phyloP scores from a whole-genome alignment of 306 rosid species.

The Cyamopsis tetragonoloba region DNA sequence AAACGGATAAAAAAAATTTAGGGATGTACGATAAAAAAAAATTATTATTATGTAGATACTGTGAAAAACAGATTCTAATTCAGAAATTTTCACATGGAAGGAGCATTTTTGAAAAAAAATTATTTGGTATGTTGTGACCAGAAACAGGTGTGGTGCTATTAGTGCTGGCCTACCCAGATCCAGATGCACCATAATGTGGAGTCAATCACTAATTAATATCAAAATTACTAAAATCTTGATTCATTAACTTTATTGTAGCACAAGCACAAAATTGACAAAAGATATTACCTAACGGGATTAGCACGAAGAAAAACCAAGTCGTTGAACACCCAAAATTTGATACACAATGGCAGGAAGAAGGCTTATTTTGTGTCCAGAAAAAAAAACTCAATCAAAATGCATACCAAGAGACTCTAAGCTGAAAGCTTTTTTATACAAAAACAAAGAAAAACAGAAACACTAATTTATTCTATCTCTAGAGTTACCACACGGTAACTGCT shows the following conservation, averaged over 20 bases:
- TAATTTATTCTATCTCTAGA: slow-evolving; percentile 20
- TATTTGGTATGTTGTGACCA: too few relatives aligned
- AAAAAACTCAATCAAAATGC: slow-evolving; percentile 20
- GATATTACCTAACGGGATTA: neutral
- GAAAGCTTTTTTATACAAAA: slow-evolving; percentile 12
- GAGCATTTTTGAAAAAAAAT: too few relatives aligned
- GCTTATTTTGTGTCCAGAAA: slow-evolving; percentile 13
- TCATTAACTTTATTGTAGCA: slow-evolving; percentile 12
- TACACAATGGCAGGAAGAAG: slow-evolving; percentile 21
- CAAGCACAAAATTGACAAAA: slow-evolving; percentile 13
- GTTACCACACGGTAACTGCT: slow-evolving; percentile 55
- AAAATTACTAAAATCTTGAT: slow-evolving; percentile 16
- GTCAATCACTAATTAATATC: neutral
- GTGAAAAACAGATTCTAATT: too few relatives aligned
- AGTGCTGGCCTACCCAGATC: too few relatives aligned
- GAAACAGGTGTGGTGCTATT: too few relatives aligned
- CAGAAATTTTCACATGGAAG: too few relatives aligned
- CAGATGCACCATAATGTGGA: neutral
- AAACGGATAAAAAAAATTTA: too few relatives aligned
- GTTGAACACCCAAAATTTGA: slow-evolving; percentile 27
- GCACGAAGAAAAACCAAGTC: neutral
- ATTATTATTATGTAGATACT: too few relatives aligned
- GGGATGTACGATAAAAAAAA: too few relatives aligned
- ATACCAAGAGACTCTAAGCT: slow-evolving; percentile 14
- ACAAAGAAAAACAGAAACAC: slow-evolving; percentile 7